phyloP scores from a whole-genome alignment of 345 rosid species.

The Streptanthus diversifolius region DNA sequence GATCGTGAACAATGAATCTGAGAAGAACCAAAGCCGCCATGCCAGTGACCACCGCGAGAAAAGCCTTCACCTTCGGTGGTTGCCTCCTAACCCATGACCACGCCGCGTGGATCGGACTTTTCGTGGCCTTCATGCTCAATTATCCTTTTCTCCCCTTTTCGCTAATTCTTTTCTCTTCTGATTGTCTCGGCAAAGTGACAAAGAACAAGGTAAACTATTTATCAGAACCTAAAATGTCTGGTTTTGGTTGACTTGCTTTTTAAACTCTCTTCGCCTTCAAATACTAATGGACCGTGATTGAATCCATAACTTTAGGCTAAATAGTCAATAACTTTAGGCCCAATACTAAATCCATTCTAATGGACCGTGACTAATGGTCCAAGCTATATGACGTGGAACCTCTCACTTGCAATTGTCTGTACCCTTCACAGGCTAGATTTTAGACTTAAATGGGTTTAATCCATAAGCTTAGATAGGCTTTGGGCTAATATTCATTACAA shows the following conservation, averaged over 20 bases:
- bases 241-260: neutral
- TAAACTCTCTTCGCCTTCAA: neutral
- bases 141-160: neutral
- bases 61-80: constrained; percentile 96
- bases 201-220: neutral
- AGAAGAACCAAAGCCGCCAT: constrained; percentile 85
- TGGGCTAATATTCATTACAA: neutral
- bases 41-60: constrained; percentile 86
- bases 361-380: too few relatives aligned
- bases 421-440: too few relatives aligned
- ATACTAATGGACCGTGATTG: neutral
- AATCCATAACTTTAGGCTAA: constrained; percentile 16
- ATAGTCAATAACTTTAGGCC: neutral
- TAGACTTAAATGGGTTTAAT: too few relatives aligned
- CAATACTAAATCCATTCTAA: too few relatives aligned
- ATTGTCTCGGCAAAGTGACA: constrained; percentile 22
- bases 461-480: neutral
- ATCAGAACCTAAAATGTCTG: neutral
- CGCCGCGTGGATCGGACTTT: constrained; percentile 65
- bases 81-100: constrained; percentile 89
- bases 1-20: constrained; percentile 92
- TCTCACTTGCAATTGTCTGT: too few relatives aligned
- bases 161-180: neutral
- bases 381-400: too few relatives aligned
- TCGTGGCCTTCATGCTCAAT: constrained; percentile 52